Conservation (phyloP, 805 yeast genomes). For the Ogataea allantospora region DNA sequence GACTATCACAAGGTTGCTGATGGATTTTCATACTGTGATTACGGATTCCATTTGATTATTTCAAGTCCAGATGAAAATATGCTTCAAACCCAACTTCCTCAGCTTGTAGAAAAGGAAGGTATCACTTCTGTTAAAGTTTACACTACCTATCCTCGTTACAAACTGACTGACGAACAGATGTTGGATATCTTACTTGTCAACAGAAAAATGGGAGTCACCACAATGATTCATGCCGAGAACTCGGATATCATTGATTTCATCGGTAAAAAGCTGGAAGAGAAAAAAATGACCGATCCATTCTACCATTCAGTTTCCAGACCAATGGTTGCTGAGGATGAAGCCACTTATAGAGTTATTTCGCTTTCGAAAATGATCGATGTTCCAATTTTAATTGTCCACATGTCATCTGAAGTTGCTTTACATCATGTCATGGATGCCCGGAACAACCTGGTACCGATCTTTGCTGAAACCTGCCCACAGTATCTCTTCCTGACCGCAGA, state of each 20-base stretch:
- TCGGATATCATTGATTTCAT: conserved; percentile 40
- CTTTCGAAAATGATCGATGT: conserved; percentile 43
- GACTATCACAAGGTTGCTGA: conserved; percentile 31
- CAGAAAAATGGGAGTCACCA: conserved; percentile 42
- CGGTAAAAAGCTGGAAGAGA: conserved; percentile 37
- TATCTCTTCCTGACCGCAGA: conserved; percentile 44
- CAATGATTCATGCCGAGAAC: conserved; percentile 54
- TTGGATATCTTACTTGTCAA: conserved; percentile 39
- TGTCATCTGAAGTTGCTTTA: conserved; percentile 43
- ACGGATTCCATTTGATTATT: conserved; percentile 47
- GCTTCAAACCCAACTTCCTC: conserved; percentile 30
- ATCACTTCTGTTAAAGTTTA: conserved; percentile 42
- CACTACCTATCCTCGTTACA: conserved; percentile 45
- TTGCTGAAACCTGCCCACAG: conserved; percentile 52
- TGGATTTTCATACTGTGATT: conserved; percentile 42
- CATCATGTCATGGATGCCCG: conserved; percentile 43
- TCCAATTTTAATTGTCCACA: conserved; percentile 47
- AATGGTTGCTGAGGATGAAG: conserved; percentile 46
- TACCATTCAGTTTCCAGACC: conserved; percentile 48
- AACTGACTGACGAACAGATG: conserved; percentile 40
- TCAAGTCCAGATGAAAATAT: conserved; percentile 23
- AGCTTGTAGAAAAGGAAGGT: conserved; percentile 35
- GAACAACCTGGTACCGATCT: conserved; percentile 40
- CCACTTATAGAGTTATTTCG: conserved; percentile 46
- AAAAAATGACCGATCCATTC: conserved; percentile 40